Conservation (phyloP, 495 filamentous ascomycete genomes). For the Geoglossum glabrum region DNA sequence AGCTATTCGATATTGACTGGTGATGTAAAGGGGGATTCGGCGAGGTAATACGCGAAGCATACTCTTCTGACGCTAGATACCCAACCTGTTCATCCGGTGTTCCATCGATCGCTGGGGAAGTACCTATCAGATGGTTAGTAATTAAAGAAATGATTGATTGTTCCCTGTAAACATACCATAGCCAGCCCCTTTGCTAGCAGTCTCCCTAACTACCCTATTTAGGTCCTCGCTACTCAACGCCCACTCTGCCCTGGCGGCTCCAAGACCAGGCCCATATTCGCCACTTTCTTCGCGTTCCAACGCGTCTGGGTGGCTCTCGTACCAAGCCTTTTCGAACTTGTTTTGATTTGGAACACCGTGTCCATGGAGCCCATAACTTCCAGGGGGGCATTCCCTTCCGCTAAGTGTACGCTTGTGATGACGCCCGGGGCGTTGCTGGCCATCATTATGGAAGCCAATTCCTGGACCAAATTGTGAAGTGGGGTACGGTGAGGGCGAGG, state of each 20-base stretch:
- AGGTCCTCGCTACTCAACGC: constrained; percentile 81
- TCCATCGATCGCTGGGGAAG: constrained; percentile 28
- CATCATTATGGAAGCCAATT: constrained; percentile 34
- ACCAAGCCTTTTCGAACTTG: constrained; percentile 72
- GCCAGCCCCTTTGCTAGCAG: constrained; percentile 41
- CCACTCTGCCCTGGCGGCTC: constrained; percentile 52
- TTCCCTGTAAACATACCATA: constrained; percentile 28
- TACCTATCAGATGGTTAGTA: constrained; percentile 17
- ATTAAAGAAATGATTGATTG: not conserved
- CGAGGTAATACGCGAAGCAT: constrained; percentile 45
- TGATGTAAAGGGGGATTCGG: constrained; percentile 31
- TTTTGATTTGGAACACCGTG: constrained; percentile 45
- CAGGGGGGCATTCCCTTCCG: constrained; percentile 36
- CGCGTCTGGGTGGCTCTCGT: constrained; percentile 71
- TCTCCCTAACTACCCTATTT: constrained; percentile 70
- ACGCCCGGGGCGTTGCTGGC: constrained; percentile 19
- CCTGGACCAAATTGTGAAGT: constrained; percentile 28
- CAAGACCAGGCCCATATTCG: constrained; percentile 40
- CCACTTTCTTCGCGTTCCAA: constrained; percentile 50
- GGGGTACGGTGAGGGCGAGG: constrained; percentile 54
- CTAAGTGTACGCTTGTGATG: constrained; percentile 49
- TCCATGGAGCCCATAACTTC: constrained; percentile 72
- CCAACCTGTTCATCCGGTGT: constrained; percentile 67
- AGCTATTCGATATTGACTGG: constrained; percentile 20
- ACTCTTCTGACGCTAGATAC: constrained; percentile 62